A percentile compares a stretch with the other conserved stretches of the same genome.
These are phyloP conservation scores for Tolypocladium guangdongense DNA, from an alignment of 2,329 filamentous ascomycete species.

Conservation along the genomic window DNA sequence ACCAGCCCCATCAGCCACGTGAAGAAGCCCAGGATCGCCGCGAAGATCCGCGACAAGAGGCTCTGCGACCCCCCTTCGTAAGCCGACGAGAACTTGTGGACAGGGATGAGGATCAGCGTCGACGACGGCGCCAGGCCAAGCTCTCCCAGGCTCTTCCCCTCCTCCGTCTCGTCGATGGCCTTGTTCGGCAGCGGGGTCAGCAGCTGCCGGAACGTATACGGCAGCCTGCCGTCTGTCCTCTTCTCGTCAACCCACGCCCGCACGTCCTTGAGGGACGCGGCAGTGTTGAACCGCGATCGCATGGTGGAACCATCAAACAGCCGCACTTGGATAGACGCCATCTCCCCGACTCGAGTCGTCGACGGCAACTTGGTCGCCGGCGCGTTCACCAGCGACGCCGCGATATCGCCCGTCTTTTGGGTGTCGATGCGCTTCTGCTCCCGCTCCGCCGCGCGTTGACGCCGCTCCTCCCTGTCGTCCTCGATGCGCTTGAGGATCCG, in stretches of 20 bases:
- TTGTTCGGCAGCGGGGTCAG: constrained; percentile 67
- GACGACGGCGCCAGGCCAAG: constrained; percentile 69
- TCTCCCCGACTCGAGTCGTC: constrained; percentile 15
- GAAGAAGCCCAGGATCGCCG: constrained; percentile 21
- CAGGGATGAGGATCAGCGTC: constrained; percentile 71
- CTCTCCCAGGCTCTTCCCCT: constrained; percentile 54
- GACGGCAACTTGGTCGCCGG: constrained; percentile 21
- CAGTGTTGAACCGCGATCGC: constrained; percentile 57
- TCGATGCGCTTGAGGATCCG: constrained; percentile 67
- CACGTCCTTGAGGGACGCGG: constrained; percentile 55
- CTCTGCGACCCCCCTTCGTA: constrained; percentile 22
- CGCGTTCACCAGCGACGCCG: constrained; percentile 17
- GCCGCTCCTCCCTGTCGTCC: constrained; percentile 61
- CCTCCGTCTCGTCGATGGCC: constrained; percentile 64
- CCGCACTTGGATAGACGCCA: constrained; percentile 59
- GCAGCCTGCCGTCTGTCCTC: constrained; percentile 43
- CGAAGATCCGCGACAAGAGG: constrained; percentile 18
- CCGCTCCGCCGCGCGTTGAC: constrained; percentile 40
- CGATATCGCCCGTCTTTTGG: constrained; percentile 17
- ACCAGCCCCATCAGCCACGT: constrained; percentile 24
- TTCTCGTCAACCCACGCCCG: constrained; percentile 66
- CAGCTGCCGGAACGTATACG: constrained; percentile 79
- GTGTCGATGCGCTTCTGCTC: constrained; percentile 27
- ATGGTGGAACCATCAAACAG: constrained; percentile 78
- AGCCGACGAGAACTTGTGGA: constrained; percentile 36